These are phyloP conservation scores for Hippophae rhamnoides DNA, from an alignment of 306 rosid species.

Conservation along the genomic window DNA sequence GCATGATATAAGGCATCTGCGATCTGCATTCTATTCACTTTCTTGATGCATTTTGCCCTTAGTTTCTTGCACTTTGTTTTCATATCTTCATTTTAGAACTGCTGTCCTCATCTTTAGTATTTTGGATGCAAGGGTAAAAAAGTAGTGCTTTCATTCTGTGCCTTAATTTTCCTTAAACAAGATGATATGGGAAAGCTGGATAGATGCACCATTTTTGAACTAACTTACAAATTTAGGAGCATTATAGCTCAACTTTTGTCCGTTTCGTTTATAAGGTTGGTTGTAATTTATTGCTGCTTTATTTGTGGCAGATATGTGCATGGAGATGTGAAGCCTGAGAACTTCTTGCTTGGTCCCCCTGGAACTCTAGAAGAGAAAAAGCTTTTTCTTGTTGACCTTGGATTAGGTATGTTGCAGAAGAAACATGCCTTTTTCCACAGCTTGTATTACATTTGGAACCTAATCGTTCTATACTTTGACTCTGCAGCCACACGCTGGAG, in stretches of 20 bases:
- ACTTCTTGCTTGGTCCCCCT: conserved; percentile 41
- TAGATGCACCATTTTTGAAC: background rate
- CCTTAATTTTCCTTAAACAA: background rate
- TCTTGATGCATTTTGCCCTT: too few relatives aligned
- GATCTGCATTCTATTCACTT: too few relatives aligned
- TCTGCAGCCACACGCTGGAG: conserved; percentile 37
- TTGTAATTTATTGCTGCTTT: conserved; percentile 4
- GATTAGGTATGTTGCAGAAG: conserved; percentile 26
- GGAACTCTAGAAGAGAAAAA: conserved; percentile 40
- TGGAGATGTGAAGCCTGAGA: conserved; percentile 49
- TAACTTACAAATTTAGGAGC: background rate
- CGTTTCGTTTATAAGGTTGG: background rate
- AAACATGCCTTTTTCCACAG: background rate
- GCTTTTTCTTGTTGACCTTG: conserved; percentile 47
- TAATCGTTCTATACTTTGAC: background rate
- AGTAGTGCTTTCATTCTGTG: background rate
- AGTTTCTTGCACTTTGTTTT: too few relatives aligned
- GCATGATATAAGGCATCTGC: too few relatives aligned
- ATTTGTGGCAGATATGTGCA: conserved; percentile 38
- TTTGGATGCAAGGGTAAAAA: background rate
- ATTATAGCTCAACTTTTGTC: background rate
- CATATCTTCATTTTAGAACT: too few relatives aligned
- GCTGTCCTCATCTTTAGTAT: too few relatives aligned
- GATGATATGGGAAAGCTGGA: background rate
- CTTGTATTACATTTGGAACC: background rate